Base-by-base conservation (phyloP, 257 asterid genomes). In the Solanum rostratum region DNA sequence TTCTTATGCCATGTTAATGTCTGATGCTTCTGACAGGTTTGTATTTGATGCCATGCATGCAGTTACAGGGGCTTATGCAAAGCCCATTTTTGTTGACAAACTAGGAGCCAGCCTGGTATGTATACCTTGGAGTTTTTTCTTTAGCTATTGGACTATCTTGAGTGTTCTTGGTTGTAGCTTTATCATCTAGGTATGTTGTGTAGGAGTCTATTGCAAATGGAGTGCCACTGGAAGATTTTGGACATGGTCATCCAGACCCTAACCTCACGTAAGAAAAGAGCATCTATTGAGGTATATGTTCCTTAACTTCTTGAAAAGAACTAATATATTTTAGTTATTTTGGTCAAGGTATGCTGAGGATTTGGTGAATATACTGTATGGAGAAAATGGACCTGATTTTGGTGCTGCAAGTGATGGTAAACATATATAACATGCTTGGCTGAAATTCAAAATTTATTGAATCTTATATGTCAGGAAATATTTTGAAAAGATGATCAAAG, bases 341-440 rank as follows among this genome's bases (percentile, higher is more conserved):
- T 76, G 85, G 85, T 74, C 85, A 85, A 95, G 99, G 81, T 95
- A 96, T 85, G 99, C 99, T 14, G 92, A 94, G 94, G 99, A 95
- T 71, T 89, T 97, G 93, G 99, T 96, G 74, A 85, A 93, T 88
- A 87, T 94, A 78, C 85, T 97, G 97, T 94, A 91, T 41, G 93
- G 92, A 50, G 92, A 91, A 81, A 90, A 95, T 79, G 99, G 96
- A 85, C 98, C 99, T 39, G 97, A 94, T 90, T 89, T 95, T 83
- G 99, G 99, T 54, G 98, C 99, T 88, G 99, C 99, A 87, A 97
- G 99, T 87, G 99, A 97, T 86, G 99, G 99, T 95, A 91, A 69
- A 62, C 29, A 74, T 69, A 80, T 66, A 50, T 80, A 24, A 80
- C 7, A 22, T 60, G 60, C 62, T 27, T 27, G 63, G 63, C 8